Evolutionary conservation across 2,329 filamentous ascomycete genomes (phyloP), one percentile per base, ranked within the genome.

Genomic region (Alternaria sp.): DNA sequence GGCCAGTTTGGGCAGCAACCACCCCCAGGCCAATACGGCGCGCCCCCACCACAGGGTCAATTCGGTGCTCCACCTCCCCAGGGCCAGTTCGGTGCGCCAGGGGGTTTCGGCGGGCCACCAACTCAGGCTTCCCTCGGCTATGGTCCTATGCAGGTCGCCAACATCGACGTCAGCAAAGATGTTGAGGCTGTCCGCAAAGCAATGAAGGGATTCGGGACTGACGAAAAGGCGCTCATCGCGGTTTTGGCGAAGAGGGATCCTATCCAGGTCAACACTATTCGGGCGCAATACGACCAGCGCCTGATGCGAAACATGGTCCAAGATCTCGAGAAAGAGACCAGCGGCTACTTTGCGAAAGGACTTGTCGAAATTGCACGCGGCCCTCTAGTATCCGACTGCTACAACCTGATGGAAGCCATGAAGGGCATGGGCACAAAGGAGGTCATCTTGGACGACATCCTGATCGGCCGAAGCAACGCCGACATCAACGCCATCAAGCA

Each of bases 181-280:
- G 91, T 93, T 0, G 87, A 93, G 61, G 87, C 85, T 5, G 83
- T 97, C 21, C 88, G 93, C 57, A 87, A 87, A 70, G 93, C 95
- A 3, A 97, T 97, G 93, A 97, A 97, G 80, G 93, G 93, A 0
- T 92, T 97, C 66, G 95, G 94, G 32, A 97, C 94, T 0, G 89
- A 98, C 73, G 94, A 97, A 79, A 90, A 89, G 73, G 80, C 86
- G 0, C 83, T 98, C 15, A 94, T 97, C 67, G 83, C 84, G 3
- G 83, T 90, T 4, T 83, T 98, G 9, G 83, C 90, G 3, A 87
- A 85, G 69, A 90, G 93, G 66, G 92, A 96, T 67, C 91, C 94
- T 1, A 83, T 93, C 5, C 92, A 97, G 77, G 86, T 96, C 66
- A 87, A 90, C 51, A 76, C 76, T 7, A 82, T 88, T 56, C 83